phyloP scores from a whole-genome alignment of 257 asterid species.

The Datura wrightii region DNA sequence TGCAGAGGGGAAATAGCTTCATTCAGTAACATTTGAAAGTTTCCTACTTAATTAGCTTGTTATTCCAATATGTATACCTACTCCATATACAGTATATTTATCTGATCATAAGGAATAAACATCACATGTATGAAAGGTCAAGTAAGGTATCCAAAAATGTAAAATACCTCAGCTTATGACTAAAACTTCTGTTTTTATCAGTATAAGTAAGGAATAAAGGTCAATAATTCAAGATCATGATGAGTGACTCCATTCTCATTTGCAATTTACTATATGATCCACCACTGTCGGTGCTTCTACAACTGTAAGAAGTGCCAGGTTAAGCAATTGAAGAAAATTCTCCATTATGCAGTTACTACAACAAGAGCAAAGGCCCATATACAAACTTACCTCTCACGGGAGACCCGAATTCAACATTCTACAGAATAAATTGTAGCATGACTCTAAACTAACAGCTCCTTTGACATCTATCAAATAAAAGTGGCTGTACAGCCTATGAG shows the following conservation, averaged over 20 bases:
- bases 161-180: constrained; percentile 8
- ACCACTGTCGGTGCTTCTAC: neutral
- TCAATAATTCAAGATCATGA: neutral
- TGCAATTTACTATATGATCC: constrained; percentile 17
- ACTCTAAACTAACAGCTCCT: neutral
- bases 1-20: constrained; percentile 40
- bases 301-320: neutral
- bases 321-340: constrained; percentile 2
- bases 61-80: constrained; percentile 4
- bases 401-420: constrained; percentile 3
- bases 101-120: constrained; percentile 9
- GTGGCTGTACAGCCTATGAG: neutral
- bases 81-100: neutral
- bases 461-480: neutral
- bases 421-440: constrained; percentile 15
- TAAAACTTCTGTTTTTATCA: neutral
- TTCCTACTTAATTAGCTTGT: neutral
- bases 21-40: neutral
- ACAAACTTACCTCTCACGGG: neutral
- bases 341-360: neutral
- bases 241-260: constrained; percentile 23
- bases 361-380: constrained; percentile 20
- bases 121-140: constrained; percentile 14
- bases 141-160: constrained; percentile 16
- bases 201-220: neutral